Conservation (phyloP, 495 filamentous ascomycete species). For the Neurospora pannonica region DNA sequence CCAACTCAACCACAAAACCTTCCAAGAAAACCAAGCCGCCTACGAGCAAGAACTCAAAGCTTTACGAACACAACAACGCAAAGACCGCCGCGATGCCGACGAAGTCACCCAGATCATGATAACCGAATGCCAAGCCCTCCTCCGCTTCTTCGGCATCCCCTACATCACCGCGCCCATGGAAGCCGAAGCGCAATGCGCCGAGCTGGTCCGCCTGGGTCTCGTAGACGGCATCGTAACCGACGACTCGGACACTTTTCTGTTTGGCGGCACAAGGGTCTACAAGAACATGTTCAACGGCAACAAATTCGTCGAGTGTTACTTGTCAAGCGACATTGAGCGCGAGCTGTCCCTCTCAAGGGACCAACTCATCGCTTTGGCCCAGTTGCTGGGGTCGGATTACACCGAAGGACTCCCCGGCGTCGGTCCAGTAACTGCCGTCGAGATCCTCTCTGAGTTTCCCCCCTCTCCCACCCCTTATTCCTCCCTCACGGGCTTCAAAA, state of each 20-base stretch:
- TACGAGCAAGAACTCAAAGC: slow-evolving; percentile 83
- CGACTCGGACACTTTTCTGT: slow-evolving; percentile 93
- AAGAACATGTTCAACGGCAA: slow-evolving; percentile 99
- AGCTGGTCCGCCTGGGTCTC: slow-evolving; percentile 72
- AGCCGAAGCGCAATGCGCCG: slow-evolving; percentile 95
- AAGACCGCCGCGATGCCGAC: slow-evolving; percentile 89
- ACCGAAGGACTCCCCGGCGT: slow-evolving; percentile 84
- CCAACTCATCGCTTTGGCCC: slow-evolving; percentile 79
- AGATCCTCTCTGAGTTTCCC: slow-evolving; percentile 85
- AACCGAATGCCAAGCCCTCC: slow-evolving; percentile 83
- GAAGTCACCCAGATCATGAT: slow-evolving; percentile 94
- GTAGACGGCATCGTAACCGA: slow-evolving; percentile 99
- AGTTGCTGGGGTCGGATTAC: slow-evolving; percentile 87
- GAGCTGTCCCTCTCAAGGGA: slow-evolving; percentile 75
- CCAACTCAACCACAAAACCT: slow-evolving; percentile 58
- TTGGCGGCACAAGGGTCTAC: slow-evolving; percentile 91
- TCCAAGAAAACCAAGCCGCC: slow-evolving; percentile 54
- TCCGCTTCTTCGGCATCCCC: slow-evolving; percentile 83
- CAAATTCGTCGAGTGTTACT: slow-evolving; percentile 95
- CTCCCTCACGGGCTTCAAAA: slow-evolving; percentile 55
- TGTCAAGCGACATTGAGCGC: slow-evolving; percentile 75
- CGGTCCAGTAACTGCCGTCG: slow-evolving; percentile 86
- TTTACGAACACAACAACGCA: slow-evolving; percentile 85
- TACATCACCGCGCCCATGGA: slow-evolving; percentile 98
- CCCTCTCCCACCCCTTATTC: slow-evolving; percentile 14